phyloP scores from a whole-genome alignment of 2,329 filamentous ascomycete genomes.

The Colletotrichum sp. region DNA sequence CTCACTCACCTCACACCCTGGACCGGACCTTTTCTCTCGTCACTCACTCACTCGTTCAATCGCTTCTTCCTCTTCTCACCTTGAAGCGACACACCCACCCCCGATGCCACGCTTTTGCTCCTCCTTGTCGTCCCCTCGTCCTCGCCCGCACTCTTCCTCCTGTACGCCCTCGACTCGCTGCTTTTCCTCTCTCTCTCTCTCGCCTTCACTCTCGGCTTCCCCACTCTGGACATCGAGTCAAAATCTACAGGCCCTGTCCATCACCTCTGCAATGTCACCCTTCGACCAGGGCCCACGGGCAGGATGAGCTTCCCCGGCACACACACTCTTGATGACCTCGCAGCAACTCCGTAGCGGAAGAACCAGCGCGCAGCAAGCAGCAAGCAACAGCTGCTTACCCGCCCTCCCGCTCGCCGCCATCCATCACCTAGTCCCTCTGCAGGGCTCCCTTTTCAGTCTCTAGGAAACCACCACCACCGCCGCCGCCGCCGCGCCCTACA shows the following conservation, averaged over 20 bases:
- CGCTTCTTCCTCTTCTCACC: background rate
- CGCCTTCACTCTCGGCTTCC: background rate
- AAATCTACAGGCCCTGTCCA: conserved; percentile 5
- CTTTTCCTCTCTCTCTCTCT: background rate
- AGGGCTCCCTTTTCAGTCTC: background rate
- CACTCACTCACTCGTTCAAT: background rate
- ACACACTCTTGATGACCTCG: conserved; percentile 9
- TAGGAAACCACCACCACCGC: background rate
- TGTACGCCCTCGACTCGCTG: background rate
- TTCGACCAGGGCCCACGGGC: conserved; percentile 2
- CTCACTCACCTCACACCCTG: conserved; percentile 15
- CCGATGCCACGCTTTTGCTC: background rate
- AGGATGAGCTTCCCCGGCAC: conserved; percentile 20
- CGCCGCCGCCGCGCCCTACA: background rate
- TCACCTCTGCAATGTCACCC: conserved; percentile 18
- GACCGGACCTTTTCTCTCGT: background rate
- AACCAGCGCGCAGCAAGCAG: background rate
- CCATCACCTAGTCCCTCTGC: background rate
- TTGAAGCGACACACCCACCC: background rate
- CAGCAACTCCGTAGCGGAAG: background rate
- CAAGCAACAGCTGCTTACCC: background rate
- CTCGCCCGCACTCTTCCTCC: background rate
- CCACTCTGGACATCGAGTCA: background rate
- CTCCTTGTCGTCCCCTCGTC: background rate
- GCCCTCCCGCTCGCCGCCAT: background rate